These are phyloP conservation scores for Hypoxylon trugodes DNA, from an alignment of 495 filamentous ascomycete species.

Conservation along the genomic window DNA sequence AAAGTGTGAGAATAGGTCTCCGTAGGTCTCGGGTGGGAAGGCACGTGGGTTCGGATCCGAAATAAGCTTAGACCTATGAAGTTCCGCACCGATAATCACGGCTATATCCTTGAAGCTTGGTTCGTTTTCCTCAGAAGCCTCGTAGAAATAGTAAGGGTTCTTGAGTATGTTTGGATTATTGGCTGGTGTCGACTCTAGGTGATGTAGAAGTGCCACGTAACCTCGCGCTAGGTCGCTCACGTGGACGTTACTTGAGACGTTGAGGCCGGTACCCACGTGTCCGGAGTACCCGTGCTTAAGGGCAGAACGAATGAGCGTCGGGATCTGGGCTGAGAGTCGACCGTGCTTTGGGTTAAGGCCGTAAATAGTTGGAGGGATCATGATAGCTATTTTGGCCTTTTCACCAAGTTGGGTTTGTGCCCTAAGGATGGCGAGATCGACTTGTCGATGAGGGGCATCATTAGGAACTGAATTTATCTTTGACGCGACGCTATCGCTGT, in stretches of 20 bases:
- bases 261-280: slow-evolving; percentile 69
- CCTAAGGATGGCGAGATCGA: slow-evolving; percentile 52
- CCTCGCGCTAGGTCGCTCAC: slow-evolving; percentile 74
- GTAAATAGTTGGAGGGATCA: slow-evolving; percentile 81
- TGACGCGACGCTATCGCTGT: slow-evolving; percentile 42
- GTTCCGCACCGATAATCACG: slow-evolving; percentile 63
- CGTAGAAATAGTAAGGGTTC: slow-evolving; percentile 73
- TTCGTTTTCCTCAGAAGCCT: slow-evolving; percentile 63
- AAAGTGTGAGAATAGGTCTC: slow-evolving; percentile 44
- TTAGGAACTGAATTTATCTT: slow-evolving; percentile 49
- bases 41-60: slow-evolving; percentile 51
- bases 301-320: slow-evolving; percentile 61
- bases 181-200: slow-evolving; percentile 65
- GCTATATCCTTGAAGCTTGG: slow-evolving; percentile 75
- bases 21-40: slow-evolving; percentile 52
- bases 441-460: slow-evolving; percentile 49
- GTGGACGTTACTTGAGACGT: slow-evolving; percentile 76
- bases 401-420: slow-evolving; percentile 42
- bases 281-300: slow-evolving; percentile 69
- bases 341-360: slow-evolving; percentile 59
- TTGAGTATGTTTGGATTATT: slow-evolving; percentile 70
- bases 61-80: slow-evolving; percentile 69
- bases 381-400: slow-evolving; percentile 69
- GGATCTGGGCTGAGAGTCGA: slow-evolving; percentile 70
- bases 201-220: slow-evolving; percentile 62